Conservation (phyloP, 257 asterid species). For the Primulina tabacum region DNA sequence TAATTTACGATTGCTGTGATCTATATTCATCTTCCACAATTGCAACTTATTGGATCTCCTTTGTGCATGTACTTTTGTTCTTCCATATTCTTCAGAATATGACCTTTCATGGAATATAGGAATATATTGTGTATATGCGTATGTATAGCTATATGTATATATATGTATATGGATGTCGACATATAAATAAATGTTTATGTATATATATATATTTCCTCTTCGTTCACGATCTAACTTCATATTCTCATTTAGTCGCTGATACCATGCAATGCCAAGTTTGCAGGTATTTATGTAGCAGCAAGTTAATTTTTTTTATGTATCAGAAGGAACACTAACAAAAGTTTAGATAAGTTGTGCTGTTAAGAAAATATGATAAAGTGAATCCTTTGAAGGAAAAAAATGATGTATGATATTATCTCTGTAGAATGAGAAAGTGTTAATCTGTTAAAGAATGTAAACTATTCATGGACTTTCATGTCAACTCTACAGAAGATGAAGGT, state of each 20-base stretch:
- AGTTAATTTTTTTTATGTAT: constrained; percentile 1
- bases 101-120: background rate
- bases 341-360: background rate
- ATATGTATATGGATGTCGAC: background rate
- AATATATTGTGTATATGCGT: background rate
- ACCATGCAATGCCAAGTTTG: constrained; percentile 4
- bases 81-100: background rate
- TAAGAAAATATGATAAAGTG: background rate
- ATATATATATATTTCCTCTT: too few species aligned
- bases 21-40: background rate
- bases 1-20: background rate
- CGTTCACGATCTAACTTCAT: background rate
- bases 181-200: background rate
- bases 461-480: constrained; percentile 18
- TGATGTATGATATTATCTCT: background rate
- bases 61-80: constrained; percentile 2
- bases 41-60: background rate
- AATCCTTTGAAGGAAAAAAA: background rate
- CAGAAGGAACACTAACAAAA: constrained; percentile 4
- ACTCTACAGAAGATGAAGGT: constrained; percentile 51
- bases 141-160: too few species aligned
- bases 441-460: background rate
- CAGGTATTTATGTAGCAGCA: background rate
- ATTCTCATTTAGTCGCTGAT: background rate
- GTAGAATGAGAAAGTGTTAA: background rate